A percentile compares a stretch with the other conserved stretches of the same genome.
These are phyloP conservation scores for Trypanosomatidae sp. DNA, from an alignment of 208 protist genomes.

Conservation along the genomic window DNA sequence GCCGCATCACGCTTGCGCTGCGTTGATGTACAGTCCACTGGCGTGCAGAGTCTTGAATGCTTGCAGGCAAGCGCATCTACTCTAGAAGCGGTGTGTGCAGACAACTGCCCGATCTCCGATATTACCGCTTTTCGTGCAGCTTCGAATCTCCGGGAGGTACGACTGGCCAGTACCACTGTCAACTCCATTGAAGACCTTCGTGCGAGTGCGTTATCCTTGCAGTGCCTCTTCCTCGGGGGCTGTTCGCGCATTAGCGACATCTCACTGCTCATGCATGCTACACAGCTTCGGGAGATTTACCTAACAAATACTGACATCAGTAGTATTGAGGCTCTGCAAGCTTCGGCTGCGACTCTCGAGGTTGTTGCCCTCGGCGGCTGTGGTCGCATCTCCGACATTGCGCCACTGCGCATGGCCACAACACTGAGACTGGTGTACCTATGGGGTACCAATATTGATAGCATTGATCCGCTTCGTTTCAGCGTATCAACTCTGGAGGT, in stretches of 20 bases:
- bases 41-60: neutral
- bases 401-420: neutral
- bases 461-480: constrained; percentile 4
- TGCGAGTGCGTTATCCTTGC: neutral
- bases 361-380: constrained; percentile 15
- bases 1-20: neutral
- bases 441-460: constrained; percentile 4
- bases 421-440: constrained; percentile 6
- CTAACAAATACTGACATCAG: constrained; percentile 9
- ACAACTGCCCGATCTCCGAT: constrained; percentile 9
- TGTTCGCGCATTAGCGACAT: constrained; percentile 5
- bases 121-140: neutral
- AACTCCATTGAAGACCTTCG: constrained; percentile 4
- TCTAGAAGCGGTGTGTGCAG: constrained; percentile 5
- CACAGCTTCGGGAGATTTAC: constrained; percentile 5
- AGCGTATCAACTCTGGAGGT: constrained; percentile 8
- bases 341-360: neutral
- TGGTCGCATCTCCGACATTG: constrained; percentile 1
- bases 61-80: neutral
- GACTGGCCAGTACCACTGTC: neutral
- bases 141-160: neutral
- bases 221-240: constrained; percentile 10
- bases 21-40: neutral
- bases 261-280: neutral
- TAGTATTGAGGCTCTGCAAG: constrained; percentile 3